Evolutionary conservation across 2,329 filamentous ascomycete species (phyloP).

Genomic region (Trichoderma sp.): DNA sequence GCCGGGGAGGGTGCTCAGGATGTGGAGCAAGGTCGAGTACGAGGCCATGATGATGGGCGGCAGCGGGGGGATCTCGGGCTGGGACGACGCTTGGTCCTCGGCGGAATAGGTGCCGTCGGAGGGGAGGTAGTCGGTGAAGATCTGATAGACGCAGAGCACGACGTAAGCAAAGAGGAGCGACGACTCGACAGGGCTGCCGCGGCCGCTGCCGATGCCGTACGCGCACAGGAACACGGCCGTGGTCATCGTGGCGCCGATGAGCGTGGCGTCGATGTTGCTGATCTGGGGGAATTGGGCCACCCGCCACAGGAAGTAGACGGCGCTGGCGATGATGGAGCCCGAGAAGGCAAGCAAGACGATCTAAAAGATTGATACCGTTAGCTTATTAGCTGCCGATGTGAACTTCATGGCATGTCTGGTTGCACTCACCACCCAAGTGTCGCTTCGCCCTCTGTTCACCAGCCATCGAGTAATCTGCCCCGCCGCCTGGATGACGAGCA

Average conservation of each 20-base stretch:
- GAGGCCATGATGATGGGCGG: conserved; percentile 98
- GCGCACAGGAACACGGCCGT: conserved; percentile 90
- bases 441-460: conserved; percentile 88
- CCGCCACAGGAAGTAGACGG: conserved; percentile 94
- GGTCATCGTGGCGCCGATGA: conserved; percentile 91
- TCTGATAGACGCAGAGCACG: conserved; percentile 98
- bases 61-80: conserved; percentile 92
- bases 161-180: conserved; percentile 95
- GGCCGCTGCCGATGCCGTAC: conserved; percentile 90
- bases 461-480: conserved; percentile 95
- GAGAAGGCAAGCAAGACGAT: conserved; percentile 86
- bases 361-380: conserved; percentile 46
- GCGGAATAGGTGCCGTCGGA: conserved; percentile 64
- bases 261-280: conserved; percentile 84
- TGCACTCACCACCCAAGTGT: conserved; percentile 87
- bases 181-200: conserved; percentile 93
- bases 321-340: conserved; percentile 87
- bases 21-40: conserved; percentile 86
- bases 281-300: conserved; percentile 93
- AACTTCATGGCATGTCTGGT: not conserved
- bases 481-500: conserved; percentile 91
- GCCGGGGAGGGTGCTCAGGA: conserved; percentile 78
- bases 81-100: conserved; percentile 53
- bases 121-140: conserved; percentile 96
- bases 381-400: not conserved